These are phyloP conservation scores for Vicia faba DNA, from an alignment of 306 rosid genomes.

Conservation along the genomic window DNA sequence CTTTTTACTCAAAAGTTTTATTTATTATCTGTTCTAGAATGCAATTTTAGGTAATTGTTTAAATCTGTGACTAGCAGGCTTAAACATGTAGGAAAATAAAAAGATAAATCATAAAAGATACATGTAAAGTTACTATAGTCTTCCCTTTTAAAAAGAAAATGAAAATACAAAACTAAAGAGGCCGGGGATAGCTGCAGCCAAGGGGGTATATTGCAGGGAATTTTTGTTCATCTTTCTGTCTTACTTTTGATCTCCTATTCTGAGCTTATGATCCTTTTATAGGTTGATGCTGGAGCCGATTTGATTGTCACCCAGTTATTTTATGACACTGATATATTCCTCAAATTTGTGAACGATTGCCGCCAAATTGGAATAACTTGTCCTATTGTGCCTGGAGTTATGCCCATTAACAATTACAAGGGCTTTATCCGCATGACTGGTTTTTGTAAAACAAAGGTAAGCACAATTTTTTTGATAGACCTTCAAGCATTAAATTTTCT, in stretches of 20 bases:
- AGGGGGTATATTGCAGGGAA: constrained; percentile 20
- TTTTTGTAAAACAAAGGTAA: constrained; percentile 95
- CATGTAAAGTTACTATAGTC: constrained; percentile 8
- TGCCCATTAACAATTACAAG: constrained; percentile 96
- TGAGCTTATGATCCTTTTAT: constrained; percentile 35
- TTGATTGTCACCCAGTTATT: constrained; percentile 88
- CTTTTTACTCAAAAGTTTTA: constrained; percentile 1
- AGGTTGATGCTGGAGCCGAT: constrained; percentile 97
- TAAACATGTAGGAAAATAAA: constrained; percentile 5
- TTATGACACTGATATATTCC: constrained; percentile 87
- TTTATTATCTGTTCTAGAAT: constrained; percentile 16
- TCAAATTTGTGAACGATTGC: constrained; percentile 92
- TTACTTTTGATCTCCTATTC: constrained; percentile 11
- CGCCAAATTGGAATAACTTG: constrained; percentile 94
- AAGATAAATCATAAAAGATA: constrained; percentile 15
- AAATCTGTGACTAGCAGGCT: neutral
- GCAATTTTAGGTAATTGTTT: constrained; percentile 14
- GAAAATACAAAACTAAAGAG: constrained; percentile 3
- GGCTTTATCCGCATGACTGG: constrained; percentile 97
- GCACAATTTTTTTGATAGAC: constrained; percentile 4
- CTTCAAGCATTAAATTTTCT: constrained; percentile 19
- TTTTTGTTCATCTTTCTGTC: constrained; percentile 2
- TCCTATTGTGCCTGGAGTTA: constrained; percentile 97
- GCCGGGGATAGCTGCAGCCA: constrained; percentile 4
- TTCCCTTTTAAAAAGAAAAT: constrained; percentile 11